Evolutionary conservation across 257 asterid genomes (phyloP).

Genomic region (Solanum bulbocastanum): DNA sequence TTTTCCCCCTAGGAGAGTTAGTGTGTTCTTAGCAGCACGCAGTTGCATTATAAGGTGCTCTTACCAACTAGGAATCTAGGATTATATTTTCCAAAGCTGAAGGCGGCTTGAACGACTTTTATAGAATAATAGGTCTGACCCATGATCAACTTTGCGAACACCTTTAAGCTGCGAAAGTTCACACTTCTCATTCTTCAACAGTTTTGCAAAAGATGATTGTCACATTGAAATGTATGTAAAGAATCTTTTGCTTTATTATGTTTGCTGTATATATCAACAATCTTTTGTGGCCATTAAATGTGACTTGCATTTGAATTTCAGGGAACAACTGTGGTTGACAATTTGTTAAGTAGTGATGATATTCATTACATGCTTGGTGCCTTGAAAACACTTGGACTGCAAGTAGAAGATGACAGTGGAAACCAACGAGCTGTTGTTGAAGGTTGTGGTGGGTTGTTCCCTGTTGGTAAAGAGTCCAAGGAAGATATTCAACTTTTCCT

Average conservation of each 20-base stretch:
- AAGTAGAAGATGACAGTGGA: slow-evolving; percentile 61
- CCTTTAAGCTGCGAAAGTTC: neutral
- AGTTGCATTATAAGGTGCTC: neutral
- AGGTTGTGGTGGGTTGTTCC: slow-evolving; percentile 82
- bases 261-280: neutral
- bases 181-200: neutral
- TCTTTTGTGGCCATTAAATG: neutral
- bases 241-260: neutral
- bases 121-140: neutral
- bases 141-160: neutral
- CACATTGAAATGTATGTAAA: neutral
- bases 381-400: slow-evolving; percentile 74
- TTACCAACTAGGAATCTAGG: neutral
- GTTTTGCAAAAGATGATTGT: neutral
- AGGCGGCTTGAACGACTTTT: neutral
- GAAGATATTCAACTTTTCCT: slow-evolving; percentile 87
- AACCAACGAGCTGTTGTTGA: slow-evolving; percentile 67
- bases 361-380: slow-evolving; percentile 93
- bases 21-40: neutral
- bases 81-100: neutral
- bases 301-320: slow-evolving; percentile 4
- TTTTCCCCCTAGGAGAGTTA: neutral
- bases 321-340: slow-evolving; percentile 93
- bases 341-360: slow-evolving; percentile 82
- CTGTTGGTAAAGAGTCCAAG: slow-evolving; percentile 57